A percentile compares a stretch with the other conserved stretches of the same genome.
Conservation (phyloP, 2,329 filamentous ascomycete species). For the Apiospora kogelbergensis region DNA sequence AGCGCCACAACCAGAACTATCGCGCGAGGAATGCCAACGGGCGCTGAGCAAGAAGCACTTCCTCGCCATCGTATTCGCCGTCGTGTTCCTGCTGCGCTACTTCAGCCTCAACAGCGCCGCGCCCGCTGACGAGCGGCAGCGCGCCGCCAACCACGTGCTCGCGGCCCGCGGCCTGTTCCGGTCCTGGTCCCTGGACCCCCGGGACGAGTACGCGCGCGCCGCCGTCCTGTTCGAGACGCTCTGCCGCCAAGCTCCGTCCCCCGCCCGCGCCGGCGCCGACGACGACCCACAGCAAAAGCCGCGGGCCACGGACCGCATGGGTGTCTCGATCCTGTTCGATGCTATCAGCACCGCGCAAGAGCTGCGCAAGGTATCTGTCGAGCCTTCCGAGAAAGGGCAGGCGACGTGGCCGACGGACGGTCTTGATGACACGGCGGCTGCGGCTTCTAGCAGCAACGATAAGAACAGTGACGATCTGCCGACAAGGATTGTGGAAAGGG, state of each 20-base stretch:
- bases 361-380: constrained; percentile 18
- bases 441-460: neutral
- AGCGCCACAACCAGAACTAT: constrained; percentile 18
- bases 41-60: constrained; percentile 28
- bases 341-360: constrained; percentile 21
- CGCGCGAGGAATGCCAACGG: constrained; percentile 17
- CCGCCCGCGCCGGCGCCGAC: constrained; percentile 16
- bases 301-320: constrained; percentile 24
- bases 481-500: neutral
- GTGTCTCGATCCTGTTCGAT: constrained; percentile 25
- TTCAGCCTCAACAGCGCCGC: constrained; percentile 25
- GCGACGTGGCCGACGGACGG: no score
- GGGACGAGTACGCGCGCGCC: constrained; percentile 26
- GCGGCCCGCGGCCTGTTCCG: constrained; percentile 29
- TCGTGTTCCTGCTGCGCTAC: constrained; percentile 31
- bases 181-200: constrained; percentile 18
- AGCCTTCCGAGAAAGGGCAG: neutral
- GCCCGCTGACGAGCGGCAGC: constrained; percentile 27
- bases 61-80: constrained; percentile 28
- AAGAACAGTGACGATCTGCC: neutral
- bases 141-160: constrained; percentile 29
- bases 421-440: neutral
- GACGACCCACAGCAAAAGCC: constrained; percentile 2
- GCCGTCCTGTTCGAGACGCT: constrained; percentile 28
- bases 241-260: constrained; percentile 21